phyloP scores from a whole-genome alignment of 805 yeast species.

The Kregervanrija fluxuum region DNA sequence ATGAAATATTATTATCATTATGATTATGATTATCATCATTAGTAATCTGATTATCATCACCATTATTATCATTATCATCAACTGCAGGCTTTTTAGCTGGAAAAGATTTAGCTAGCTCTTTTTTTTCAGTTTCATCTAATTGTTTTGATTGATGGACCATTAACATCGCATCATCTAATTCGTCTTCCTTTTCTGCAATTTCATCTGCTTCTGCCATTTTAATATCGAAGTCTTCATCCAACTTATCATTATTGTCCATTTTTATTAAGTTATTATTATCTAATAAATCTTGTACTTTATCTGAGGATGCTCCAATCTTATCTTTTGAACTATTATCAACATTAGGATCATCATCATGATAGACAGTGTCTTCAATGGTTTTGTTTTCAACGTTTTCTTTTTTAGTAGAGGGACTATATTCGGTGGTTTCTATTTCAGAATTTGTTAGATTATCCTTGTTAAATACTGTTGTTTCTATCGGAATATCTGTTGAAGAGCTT shows the following conservation, averaged over 20 bases:
- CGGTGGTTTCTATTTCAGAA: too few relatives aligned
- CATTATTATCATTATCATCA: not conserved
- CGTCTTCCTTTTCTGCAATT: constrained; percentile 1
- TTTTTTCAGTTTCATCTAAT: not conserved
- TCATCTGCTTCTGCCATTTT: not conserved
- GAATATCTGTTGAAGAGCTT: too few relatives aligned
- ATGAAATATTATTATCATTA: not conserved
- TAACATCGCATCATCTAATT: not conserved
- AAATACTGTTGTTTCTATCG: too few relatives aligned
- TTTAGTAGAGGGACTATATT: too few relatives aligned
- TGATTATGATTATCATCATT: not conserved
- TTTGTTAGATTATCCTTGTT: too few relatives aligned
- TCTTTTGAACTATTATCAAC: not conserved
- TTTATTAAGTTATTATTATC: too few relatives aligned
- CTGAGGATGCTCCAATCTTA: not conserved
- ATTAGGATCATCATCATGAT: not conserved
- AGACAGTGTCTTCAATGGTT: not conserved
- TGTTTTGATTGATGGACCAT: not conserved
- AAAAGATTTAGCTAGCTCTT: too few relatives aligned
- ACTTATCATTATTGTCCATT: too few relatives aligned
- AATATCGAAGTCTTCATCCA: too few relatives aligned
- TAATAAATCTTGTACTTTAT: not conserved
- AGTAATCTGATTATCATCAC: not conserved
- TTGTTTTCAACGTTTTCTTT: too few relatives aligned
- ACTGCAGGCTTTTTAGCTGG: too few relatives aligned